A percentile compares a stretch with the other conserved stretches of the same genome.
phyloP scores from a whole-genome alignment of 2,329 filamentous ascomycete genomes.

The Verticillium alfalfae region DNA sequence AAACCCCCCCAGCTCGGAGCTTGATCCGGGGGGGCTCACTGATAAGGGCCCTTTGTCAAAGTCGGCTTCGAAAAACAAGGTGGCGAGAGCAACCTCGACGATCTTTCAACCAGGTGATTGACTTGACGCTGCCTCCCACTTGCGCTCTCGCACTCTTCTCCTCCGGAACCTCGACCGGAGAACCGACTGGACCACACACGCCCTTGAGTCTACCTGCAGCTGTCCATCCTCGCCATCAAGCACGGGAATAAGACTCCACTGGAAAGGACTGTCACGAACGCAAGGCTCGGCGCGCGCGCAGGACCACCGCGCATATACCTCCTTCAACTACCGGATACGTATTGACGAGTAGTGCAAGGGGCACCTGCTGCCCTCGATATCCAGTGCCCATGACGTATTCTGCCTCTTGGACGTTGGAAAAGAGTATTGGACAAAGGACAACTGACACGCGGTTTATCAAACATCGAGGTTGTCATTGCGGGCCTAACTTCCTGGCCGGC shows the following conservation, averaged over 20 bases:
- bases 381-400: not conserved
- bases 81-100: not conserved
- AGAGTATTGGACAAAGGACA: not conserved
- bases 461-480: not conserved
- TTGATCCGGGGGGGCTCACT: not conserved
- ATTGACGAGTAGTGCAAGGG: not conserved
- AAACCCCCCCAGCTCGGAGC: not conserved
- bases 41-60: not conserved
- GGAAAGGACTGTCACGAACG: not conserved
- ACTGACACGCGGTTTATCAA: not conserved
- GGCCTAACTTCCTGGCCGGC: no score
- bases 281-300: not conserved
- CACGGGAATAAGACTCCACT: not conserved
- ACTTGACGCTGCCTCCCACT: not conserved
- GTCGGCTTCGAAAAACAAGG: not conserved
- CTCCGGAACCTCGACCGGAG: not conserved
- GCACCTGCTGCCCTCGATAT: not conserved
- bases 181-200: not conserved
- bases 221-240: not conserved
- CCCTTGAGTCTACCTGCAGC: not conserved
- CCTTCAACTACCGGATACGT: not conserved
- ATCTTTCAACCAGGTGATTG: not conserved
- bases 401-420: not conserved
- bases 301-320: not conserved
- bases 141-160: not conserved